Evolutionary conservation across 345 rosid genomes (phyloP).

Genomic region (Luvunga scandens): DNA sequence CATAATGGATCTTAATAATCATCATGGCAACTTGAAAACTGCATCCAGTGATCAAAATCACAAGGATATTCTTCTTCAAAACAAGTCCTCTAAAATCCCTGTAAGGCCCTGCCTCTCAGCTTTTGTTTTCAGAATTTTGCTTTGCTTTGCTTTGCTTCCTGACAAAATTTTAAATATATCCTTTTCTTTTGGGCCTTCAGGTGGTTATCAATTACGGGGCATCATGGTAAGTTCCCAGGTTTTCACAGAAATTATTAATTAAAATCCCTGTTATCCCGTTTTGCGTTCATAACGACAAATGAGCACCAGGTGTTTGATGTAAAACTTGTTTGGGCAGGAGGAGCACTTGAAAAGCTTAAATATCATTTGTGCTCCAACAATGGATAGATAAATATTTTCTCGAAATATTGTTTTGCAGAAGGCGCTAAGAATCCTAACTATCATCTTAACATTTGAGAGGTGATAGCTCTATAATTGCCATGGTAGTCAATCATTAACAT

Average conservation of each 20-base stretch:
- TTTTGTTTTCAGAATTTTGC: not conserved
- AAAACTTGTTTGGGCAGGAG: constrained; percentile 23
- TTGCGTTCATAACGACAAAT: not conserved
- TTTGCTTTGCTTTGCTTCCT: not conserved
- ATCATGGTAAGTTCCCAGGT: constrained; percentile 39
- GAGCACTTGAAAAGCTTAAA: not conserved
- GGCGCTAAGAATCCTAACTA: too few relatives aligned
- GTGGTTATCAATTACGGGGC: constrained; percentile 66
- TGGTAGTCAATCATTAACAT: too few relatives aligned
- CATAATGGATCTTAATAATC: constrained; percentile 31
- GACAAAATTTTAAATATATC: not conserved
- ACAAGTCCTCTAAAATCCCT: constrained; percentile 49
- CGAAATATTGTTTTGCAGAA: not conserved
- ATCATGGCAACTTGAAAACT: constrained; percentile 47
- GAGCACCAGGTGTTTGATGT: constrained; percentile 45
- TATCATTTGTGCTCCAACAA: not conserved
- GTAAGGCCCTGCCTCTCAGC: constrained; percentile 16
- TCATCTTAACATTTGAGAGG: too few relatives aligned
- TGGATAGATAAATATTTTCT: not conserved
- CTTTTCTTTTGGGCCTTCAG: constrained; percentile 25
- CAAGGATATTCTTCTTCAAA: constrained; percentile 36
- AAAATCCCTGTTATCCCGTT: not conserved
- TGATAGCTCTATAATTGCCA: too few relatives aligned
- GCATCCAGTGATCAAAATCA: constrained; percentile 48
- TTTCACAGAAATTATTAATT: not conserved